Evolutionary conservation across 306 rosid genomes (phyloP).

Genomic region (Bauhinia variegata): DNA sequence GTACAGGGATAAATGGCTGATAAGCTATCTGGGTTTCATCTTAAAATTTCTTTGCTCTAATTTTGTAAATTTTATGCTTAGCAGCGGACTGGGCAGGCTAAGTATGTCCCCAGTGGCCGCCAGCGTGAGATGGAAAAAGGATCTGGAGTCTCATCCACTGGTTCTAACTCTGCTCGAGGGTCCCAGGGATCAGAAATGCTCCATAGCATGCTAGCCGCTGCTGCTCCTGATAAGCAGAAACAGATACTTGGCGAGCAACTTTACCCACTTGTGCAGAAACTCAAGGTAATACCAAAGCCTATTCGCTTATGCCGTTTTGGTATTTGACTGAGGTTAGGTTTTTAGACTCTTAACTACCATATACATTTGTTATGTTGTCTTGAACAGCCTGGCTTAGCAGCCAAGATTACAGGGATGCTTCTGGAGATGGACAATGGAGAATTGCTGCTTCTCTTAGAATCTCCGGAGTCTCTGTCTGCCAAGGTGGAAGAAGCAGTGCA

Average conservation of each 20-base stretch:
- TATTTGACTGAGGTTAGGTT: slow-evolving; percentile 1
- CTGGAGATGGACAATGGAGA: slow-evolving; percentile 91
- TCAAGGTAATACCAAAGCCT: slow-evolving; percentile 51
- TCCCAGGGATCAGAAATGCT: slow-evolving; percentile 63
- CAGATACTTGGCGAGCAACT: slow-evolving; percentile 81
- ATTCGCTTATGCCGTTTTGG: not conserved
- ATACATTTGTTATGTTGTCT: slow-evolving; percentile 10
- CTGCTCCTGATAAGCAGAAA: slow-evolving; percentile 78
- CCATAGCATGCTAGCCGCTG: slow-evolving; percentile 76
- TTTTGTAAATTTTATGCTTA: slow-evolving; percentile 25
- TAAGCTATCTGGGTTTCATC: too few species aligned
- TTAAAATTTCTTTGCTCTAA: slow-evolving; percentile 24
- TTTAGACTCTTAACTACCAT: slow-evolving; percentile 1
- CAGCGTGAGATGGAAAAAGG: slow-evolving; percentile 57
- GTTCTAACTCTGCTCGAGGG: slow-evolving; percentile 52
- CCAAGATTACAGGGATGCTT: slow-evolving; percentile 94
- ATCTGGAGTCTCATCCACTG: slow-evolving; percentile 57
- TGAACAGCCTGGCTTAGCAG: slow-evolving; percentile 73
- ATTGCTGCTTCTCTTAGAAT: slow-evolving; percentile 73
- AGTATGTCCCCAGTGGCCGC: slow-evolving; percentile 54
- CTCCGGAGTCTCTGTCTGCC: slow-evolving; percentile 71
- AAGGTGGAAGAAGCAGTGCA: slow-evolving; percentile 86
- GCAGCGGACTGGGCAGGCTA: slow-evolving; percentile 61
- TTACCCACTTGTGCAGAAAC: slow-evolving; percentile 63
- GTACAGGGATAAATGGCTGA: not conserved